Conservation (phyloP, 2,329 filamentous ascomycete species). For the Beauveria sp. region DNA sequence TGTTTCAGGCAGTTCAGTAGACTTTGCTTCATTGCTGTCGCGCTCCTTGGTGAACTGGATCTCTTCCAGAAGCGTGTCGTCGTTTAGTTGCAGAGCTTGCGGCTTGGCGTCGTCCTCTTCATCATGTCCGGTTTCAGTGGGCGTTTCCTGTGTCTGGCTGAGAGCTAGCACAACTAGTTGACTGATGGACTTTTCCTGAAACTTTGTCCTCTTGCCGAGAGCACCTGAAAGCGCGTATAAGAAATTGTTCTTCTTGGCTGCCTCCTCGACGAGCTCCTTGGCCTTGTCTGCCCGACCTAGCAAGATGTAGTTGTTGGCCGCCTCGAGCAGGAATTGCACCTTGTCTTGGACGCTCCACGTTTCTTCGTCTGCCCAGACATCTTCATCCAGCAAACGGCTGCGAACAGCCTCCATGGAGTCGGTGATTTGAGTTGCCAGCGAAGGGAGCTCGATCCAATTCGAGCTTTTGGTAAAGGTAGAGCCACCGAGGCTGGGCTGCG, state of each 20-base stretch:
- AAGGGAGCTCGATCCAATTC: constrained; percentile 53
- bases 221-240: constrained; percentile 78
- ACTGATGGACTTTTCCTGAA: constrained; percentile 71
- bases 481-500: constrained; percentile 48
- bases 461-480: constrained; percentile 48
- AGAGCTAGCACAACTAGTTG: constrained; percentile 87
- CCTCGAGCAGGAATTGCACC: constrained; percentile 70
- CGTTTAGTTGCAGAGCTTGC: constrained; percentile 70
- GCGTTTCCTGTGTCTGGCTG: constrained; percentile 44
- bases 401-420: constrained; percentile 36
- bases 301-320: constrained; percentile 74
- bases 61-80: constrained; percentile 85
- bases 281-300: constrained; percentile 76
- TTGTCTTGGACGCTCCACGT: constrained; percentile 42
- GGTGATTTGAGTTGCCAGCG: constrained; percentile 44
- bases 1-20: constrained; percentile 45
- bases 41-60: constrained; percentile 66
- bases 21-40: constrained; percentile 29
- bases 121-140: constrained; percentile 8
- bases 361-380: constrained; percentile 29
- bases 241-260: constrained; percentile 61
- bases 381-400: constrained; percentile 26
- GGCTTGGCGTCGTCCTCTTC: constrained; percentile 37
- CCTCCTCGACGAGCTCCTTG: constrained; percentile 59
- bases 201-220: constrained; percentile 77